Evolutionary conservation across 2,329 filamentous ascomycete species (phyloP).

Genomic region (Aspergillus latus): DNA sequence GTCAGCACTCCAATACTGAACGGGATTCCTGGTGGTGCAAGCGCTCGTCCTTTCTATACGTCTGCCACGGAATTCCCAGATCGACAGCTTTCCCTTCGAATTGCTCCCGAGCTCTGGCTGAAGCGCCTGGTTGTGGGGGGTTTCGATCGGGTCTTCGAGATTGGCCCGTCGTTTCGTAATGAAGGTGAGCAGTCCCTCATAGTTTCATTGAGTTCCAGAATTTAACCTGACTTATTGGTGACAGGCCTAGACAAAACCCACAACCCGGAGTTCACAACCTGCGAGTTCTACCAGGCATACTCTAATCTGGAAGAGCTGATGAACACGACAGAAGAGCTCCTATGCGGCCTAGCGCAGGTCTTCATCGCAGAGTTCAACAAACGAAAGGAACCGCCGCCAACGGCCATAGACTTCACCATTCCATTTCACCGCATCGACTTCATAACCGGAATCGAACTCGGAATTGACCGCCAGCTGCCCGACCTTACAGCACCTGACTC

Average conservation of each 20-base stretch:
- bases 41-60: constrained; percentile 83
- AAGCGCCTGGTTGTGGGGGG: constrained; percentile 89
- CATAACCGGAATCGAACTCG: constrained; percentile 72
- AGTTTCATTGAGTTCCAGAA: background rate
- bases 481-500: constrained; percentile 59
- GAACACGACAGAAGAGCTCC: constrained; percentile 68
- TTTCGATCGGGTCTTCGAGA: constrained; percentile 86
- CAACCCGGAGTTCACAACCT: constrained; percentile 96
- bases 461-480: constrained; percentile 65
- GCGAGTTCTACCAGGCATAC: constrained; percentile 93
- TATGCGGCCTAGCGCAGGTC: constrained; percentile 59
- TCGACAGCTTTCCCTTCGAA: constrained; percentile 72
- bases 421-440: constrained; percentile 72
- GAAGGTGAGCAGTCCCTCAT: constrained; percentile 58
- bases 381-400: constrained; percentile 46
- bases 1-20: constrained; percentile 89
- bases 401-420: constrained; percentile 57
- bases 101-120: constrained; percentile 92
- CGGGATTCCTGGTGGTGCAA: constrained; percentile 78
- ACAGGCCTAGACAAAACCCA: constrained; percentile 75
- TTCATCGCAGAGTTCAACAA: constrained; percentile 51
- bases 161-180: constrained; percentile 89
- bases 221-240: background rate
- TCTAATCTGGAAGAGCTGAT: constrained; percentile 75
- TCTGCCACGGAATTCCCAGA: constrained; percentile 72